Conservation (phyloP, 768 basidiomycete species). For the Xanthoconium purpureum region DNA sequence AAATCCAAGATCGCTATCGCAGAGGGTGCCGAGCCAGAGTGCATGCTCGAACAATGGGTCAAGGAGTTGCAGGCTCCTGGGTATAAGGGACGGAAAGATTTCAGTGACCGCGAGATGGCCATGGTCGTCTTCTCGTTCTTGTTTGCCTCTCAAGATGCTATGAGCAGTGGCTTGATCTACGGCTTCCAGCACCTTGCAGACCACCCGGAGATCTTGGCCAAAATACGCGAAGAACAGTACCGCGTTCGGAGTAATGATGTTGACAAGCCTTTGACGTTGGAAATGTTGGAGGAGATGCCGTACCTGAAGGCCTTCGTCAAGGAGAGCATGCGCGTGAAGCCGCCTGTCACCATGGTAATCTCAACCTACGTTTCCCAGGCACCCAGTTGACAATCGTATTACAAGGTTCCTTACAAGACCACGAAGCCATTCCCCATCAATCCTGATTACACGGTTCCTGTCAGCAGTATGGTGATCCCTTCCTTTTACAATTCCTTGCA, state of each 20-base stretch:
- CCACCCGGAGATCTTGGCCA: slow-evolving; percentile 81
- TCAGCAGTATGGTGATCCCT: slow-evolving; percentile 90
- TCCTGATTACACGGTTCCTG: slow-evolving; percentile 88
- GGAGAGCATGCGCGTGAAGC: slow-evolving; percentile 87
- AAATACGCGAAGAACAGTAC: slow-evolving; percentile 89
- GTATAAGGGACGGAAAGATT: slow-evolving; percentile 78
- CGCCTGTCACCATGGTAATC: slow-evolving; percentile 91
- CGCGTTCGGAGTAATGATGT: slow-evolving; percentile 75
- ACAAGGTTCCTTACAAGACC: slow-evolving; percentile 88
- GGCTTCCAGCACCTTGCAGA: slow-evolving; percentile 96
- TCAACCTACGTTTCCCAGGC: not conserved
- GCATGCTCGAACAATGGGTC: slow-evolving; percentile 94
- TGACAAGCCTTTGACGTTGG: slow-evolving; percentile 75
- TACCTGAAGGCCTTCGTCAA: slow-evolving; percentile 92
- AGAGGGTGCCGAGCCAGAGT: slow-evolving; percentile 72
- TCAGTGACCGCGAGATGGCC: slow-evolving; percentile 92
- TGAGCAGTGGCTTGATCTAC: slow-evolving; percentile 95
- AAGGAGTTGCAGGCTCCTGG: slow-evolving; percentile 59
- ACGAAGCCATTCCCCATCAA: slow-evolving; percentile 90
- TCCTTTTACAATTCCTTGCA: slow-evolving; percentile 92
- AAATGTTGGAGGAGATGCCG: slow-evolving; percentile 88
- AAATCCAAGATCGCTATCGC: slow-evolving; percentile 83
- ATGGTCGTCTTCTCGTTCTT: slow-evolving; percentile 97
- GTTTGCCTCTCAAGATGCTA: slow-evolving; percentile 95
- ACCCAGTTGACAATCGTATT: slow-evolving; percentile 9